Evolutionary conservation across 1,284 basidiomycete species (phyloP), one percentile per base, ranked within the genome.

Genomic region (Sporisorium reilianum): DNA sequence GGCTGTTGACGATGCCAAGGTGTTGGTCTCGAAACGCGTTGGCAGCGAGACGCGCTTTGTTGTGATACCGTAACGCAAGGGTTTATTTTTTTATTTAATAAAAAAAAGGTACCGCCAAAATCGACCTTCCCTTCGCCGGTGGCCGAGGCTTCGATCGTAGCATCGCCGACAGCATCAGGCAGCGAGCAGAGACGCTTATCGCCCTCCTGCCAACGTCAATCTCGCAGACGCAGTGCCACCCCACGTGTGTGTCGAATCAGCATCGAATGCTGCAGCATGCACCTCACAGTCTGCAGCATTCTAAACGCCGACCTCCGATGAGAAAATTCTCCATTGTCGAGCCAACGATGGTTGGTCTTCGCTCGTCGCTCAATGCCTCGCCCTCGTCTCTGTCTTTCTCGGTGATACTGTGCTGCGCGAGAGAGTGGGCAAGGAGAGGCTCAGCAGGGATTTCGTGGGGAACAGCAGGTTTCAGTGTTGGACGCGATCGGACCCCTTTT

Each of bases 61-160:
- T 26, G 14, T 3, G 40, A 42, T 42, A 8, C 20, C 10, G 3
- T 25, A n/a, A n/a, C n/a, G n/a, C n/a, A 36, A 4, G 4, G 12
- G 3, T 14, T 14, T 36, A 11, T 14, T 36, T 14, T 36, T 36
- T 36, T 36, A 6, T 14, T 36, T 14, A 30, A 34, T 34, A 20
- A 23, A 50, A 36, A 32, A 34, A 23, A 36, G 49, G 22, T 50
- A 50, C 32, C 49, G 5, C 16, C 36, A 6, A 18, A 36, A 36
- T 36, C 34, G 8, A 49, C 30, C 20, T 18, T 32, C 1, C n/a
- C n/a, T n/a, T n/a, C n/a, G 5, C 30, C 28, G 30, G 30, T 32
- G 23, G 48, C 48, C 48, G 48, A 50, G 48, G 48, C 32, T 50
- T 34, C 48, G 48, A 50, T 50, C 48, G 48, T 36, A 11, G 48